Conservation (phyloP, 768 basidiomycete species). For the Baorangia bicolor region DNA sequence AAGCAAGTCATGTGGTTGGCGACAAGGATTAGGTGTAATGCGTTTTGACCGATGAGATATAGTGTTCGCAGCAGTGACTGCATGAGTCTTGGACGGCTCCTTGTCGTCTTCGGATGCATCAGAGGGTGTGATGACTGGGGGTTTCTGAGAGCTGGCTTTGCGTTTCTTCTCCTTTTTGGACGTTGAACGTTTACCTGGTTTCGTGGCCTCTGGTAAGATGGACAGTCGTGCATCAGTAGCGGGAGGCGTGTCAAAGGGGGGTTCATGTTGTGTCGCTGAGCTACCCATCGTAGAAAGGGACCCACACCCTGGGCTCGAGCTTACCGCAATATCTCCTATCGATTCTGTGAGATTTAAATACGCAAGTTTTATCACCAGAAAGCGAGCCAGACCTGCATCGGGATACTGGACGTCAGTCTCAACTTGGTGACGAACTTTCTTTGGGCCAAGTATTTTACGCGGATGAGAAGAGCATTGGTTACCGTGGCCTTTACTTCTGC, state of each 20-base stretch:
- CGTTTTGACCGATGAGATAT: conserved; percentile 14
- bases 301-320: neutral
- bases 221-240: neutral
- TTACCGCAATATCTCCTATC: neutral
- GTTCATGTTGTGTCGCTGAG: neutral
- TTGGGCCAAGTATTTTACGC: neutral
- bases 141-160: conserved; percentile 24
- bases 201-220: neutral
- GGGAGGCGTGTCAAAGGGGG: neutral
- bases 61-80: neutral
- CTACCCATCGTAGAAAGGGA: neutral
- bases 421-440: neutral
- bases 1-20: neutral
- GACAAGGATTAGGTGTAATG: conserved; percentile 1
- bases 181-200: neutral
- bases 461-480: neutral
- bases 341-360: neutral
- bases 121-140: conserved; percentile 14
- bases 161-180: conserved; percentile 19
- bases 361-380: neutral
- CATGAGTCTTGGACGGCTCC: neutral
- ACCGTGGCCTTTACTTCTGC: neutral
- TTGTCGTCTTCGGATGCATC: conserved; percentile 25
- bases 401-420: neutral
- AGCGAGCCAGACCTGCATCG: conserved; percentile 9